Evolutionary conservation across 2,329 filamentous ascomycete genomes (phyloP), one percentile per base, ranked within the genome.

Genomic region (Setomelanomma holmii): DNA sequence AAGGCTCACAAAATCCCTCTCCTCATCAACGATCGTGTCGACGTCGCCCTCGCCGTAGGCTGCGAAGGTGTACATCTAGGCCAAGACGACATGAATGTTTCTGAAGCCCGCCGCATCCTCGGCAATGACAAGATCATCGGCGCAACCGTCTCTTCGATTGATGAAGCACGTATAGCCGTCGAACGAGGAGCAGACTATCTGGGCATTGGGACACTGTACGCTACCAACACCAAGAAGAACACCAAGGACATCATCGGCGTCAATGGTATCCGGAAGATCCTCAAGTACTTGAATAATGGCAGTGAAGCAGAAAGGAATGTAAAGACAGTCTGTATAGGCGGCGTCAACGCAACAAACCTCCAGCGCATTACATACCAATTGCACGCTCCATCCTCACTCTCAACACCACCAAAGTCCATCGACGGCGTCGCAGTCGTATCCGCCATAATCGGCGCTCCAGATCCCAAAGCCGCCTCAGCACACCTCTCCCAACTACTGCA

Each of bases 31-130:
- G 95, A 98, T 73, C 86, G 93, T 11, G 84, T 97, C 5, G 93
- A 96, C 71, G 90, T 98, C 21, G 93, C 92, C 7, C 82, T 91
- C 16, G 92, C 91, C 12, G 84, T 93, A 38, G 90, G 87, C 11
- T 95, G 90, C 51, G 93, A 97, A 77, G 95, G 95, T 40, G 91
- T 96, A 7, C 95, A 98, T 73, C 84, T 98, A 43, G 95, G 95
- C 5, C 93, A 98, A 78, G 93, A 97, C 82, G 93, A 98, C 74
- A 88, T 96, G 80, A 86, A 85, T 53, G 73, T 90, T 22, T 68
- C 76, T 7, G 82, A 83, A 34, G 93, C 92, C 2, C 88, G 90
- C 51, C 80, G 77, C 19, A 75, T 97, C 2, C 83, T 98, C 0
- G 92, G 92, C 0, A 77, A 84, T 1, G 80, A 87, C 60, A 88